These are phyloP conservation scores for Mortierella sp. DNA, from an alignment of 371 early-diverging fungal genomes.

Conservation along the genomic window DNA sequence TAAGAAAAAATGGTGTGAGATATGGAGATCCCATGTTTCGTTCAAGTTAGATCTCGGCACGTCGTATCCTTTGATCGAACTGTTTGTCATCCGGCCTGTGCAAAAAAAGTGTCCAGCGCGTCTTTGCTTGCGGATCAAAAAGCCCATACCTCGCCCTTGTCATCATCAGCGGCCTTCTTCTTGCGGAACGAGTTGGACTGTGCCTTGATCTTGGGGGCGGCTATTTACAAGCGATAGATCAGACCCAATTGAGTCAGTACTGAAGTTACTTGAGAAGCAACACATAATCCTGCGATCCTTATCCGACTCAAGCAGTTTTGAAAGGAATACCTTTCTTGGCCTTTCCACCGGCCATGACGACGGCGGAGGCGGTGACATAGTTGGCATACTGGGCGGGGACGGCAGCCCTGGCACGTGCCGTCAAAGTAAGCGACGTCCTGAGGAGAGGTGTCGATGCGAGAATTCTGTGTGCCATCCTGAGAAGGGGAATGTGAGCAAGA, in stretches of 20 bases:
- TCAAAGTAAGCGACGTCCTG: constrained; percentile 40
- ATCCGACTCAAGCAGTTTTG: not conserved
- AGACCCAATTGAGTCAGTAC: not conserved
- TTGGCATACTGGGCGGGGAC: constrained; percentile 56
- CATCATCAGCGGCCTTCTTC: constrained; percentile 38
- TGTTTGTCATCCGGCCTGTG: not conserved
- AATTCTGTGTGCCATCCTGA: constrained; percentile 45
- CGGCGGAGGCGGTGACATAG: constrained; percentile 56
- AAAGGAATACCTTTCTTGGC: constrained; percentile 35
- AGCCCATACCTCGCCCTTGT: constrained; percentile 39
- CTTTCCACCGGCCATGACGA: constrained; percentile 48
- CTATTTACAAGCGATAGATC: constrained; percentile 17
- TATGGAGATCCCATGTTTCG: not conserved
- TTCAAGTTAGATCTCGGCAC: constrained; percentile 3
- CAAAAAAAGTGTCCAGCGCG: not conserved
- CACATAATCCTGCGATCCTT: not conserved
- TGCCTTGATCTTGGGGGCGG: constrained; percentile 38
- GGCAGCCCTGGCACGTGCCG: constrained; percentile 36
- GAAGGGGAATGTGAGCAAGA: not conserved
- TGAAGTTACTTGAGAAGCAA: not conserved
- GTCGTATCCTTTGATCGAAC: not conserved
- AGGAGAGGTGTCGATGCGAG: constrained; percentile 36
- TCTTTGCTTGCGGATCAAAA: not conserved
- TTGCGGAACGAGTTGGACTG: constrained; percentile 56
- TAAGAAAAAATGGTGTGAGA: not conserved